phyloP scores from a whole-genome alignment of 148 eudicot genomes.

The Silene conica region DNA sequence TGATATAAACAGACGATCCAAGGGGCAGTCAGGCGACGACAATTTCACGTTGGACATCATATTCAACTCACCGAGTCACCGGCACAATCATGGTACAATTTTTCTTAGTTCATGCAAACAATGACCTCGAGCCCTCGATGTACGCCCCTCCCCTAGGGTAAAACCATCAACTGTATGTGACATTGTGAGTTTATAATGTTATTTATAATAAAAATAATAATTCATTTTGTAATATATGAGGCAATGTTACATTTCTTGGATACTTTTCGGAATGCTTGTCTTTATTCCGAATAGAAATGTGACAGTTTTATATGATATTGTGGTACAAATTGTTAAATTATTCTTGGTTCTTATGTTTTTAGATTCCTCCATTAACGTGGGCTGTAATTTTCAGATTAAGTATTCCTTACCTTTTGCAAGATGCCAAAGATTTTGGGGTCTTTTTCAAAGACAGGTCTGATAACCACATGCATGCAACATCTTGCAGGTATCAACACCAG shows the following conservation, averaged over 20 bases:
- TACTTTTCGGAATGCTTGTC: constrained; percentile 13
- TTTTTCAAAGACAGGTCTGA: constrained; percentile 8
- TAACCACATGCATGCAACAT: constrained; percentile 14
- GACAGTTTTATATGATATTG: background rate
- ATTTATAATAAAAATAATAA: constrained; percentile 17
- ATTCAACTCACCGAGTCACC: constrained; percentile 2
- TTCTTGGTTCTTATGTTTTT: background rate
- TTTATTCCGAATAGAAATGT: background rate
- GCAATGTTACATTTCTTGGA: background rate
- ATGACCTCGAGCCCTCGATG: constrained; percentile 3
- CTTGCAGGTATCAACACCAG: background rate
- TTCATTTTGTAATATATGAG: constrained; percentile 16
- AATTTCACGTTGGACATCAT: too few relatives aligned
- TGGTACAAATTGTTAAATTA: background rate
- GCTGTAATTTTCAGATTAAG: background rate
- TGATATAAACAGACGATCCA: background rate
- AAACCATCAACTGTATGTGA: constrained; percentile 13
- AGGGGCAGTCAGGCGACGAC: constrained; percentile 20
- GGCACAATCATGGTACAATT: constrained; percentile 22
- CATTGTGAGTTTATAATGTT: constrained; percentile 8
- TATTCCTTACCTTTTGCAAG: background rate
- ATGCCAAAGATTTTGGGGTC: constrained; percentile 13
- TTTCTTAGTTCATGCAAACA: constrained; percentile 8
- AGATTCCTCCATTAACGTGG: constrained; percentile 1
- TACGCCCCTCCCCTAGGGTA: constrained; percentile 18